Evolutionary conservation across 768 basidiomycete genomes (phyloP).

Genomic region (Kwoniella pini): DNA sequence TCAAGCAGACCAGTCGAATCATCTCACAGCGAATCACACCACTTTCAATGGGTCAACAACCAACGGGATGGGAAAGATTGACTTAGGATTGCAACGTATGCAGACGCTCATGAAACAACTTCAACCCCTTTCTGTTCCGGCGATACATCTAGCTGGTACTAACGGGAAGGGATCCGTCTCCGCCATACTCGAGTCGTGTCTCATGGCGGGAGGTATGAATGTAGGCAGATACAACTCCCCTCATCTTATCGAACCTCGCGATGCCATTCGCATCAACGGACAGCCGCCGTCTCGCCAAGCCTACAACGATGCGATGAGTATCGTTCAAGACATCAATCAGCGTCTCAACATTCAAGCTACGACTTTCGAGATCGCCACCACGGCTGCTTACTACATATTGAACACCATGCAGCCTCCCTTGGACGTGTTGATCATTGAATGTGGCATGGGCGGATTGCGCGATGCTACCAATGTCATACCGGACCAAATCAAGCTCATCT

Average conservation of each 20-base stretch:
- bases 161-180: conserved; percentile 97
- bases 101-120: conserved; percentile 60
- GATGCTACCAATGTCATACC: conserved; percentile 93
- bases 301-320: conserved; percentile 60
- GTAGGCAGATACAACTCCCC: conserved; percentile 90
- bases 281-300: conserved; percentile 58
- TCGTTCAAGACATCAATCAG: conserved; percentile 61
- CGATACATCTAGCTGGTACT: conserved; percentile 88
- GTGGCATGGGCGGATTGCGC: conserved; percentile 87
- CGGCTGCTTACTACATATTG: conserved; percentile 76
- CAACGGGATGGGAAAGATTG: conserved; percentile 40
- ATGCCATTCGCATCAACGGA: conserved; percentile 72
- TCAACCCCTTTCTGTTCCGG: conserved; percentile 70
- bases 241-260: conserved; percentile 75
- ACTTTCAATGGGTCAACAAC: not conserved
- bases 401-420: conserved; percentile 59
- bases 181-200: conserved; percentile 74
- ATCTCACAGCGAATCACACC: too few relatives aligned
- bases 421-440: conserved; percentile 84
- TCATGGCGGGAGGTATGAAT: conserved; percentile 62
- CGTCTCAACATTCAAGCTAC: conserved; percentile 60
- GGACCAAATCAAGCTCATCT: conserved; percentile 67
- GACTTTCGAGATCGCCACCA: conserved; percentile 81
- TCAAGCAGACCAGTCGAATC: too few relatives aligned
- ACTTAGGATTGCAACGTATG: conserved; percentile 54